phyloP scores from a whole-genome alignment of 805 yeast genomes.

The Schizosaccharomyces octosporus region DNA sequence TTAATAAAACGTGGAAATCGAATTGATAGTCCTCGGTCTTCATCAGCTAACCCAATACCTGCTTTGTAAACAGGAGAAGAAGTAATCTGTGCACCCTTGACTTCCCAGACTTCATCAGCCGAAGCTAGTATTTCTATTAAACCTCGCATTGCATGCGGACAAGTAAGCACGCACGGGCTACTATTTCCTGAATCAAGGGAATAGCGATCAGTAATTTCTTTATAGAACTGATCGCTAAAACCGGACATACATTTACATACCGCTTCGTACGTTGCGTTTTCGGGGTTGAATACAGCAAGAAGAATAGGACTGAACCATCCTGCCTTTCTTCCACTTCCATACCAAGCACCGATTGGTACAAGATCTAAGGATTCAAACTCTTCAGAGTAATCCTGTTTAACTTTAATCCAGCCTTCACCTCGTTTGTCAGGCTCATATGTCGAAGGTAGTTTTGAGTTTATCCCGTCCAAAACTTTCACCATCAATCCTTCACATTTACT shows the following conservation, averaged over 20 bases:
- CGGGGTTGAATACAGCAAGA: constrained; percentile 10
- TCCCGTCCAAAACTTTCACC: constrained; percentile 10
- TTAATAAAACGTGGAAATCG: constrained; percentile 73
- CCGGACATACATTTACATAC: constrained; percentile 12
- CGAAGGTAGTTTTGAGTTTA: constrained; percentile 3
- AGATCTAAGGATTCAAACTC: constrained; percentile 10
- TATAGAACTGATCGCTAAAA: constrained; percentile 9
- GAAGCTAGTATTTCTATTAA: no score
- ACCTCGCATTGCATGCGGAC: no score
- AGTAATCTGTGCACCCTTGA: constrained; percentile 71
- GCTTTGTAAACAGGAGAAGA: constrained; percentile 77
- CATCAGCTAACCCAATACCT: constrained; percentile 43
- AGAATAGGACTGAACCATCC: constrained; percentile 11
- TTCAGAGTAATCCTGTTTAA: constrained; percentile 10
- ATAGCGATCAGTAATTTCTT: constrained; percentile 7
- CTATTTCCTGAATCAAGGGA: constrained; percentile 6
- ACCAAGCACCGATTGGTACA: constrained; percentile 11
- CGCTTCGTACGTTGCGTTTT: constrained; percentile 7
- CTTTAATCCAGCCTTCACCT: constrained; percentile 11
- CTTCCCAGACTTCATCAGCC: constrained; percentile 39
- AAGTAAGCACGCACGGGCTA: neutral
- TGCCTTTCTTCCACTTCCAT: constrained; percentile 10
- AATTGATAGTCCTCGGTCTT: constrained; percentile 44
- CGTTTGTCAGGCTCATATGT: constrained; percentile 10
- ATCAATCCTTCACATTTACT: constrained; percentile 10